Base-by-base conservation (phyloP, 2,329 filamentous ascomycete species). In the Stachybotrys elegans region DNA sequence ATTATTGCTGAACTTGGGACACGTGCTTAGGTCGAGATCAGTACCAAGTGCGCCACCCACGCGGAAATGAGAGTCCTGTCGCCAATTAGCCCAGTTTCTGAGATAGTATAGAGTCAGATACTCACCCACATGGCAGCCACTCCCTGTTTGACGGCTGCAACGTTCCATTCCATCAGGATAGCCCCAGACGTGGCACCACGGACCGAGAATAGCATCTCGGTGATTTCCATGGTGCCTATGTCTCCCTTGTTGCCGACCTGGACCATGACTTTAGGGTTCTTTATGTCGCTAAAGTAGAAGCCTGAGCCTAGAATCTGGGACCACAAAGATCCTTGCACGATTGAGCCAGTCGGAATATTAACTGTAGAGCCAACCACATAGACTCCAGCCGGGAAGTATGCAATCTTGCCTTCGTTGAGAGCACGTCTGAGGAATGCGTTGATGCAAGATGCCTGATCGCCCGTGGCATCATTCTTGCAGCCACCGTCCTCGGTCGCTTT, bases 131-230 rank as follows among this genome's bases (percentile, higher is more conserved):
- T 31, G 4, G 46, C 55, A 1, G 53, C 53, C 0, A 53, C 27
- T 80, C 81, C 51, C 74, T 72, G 42, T 45, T 62, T 50, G 63
- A 55, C n/a, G 3, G 73, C 75, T 16, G 72, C 71, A 31, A 88
- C 67, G 59, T 88, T 88, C 83, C 83, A 88, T 56, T 88, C 73
- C 57, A 88, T 73, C 52, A 88, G 68, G 47, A 87, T 79, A 3
- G 79, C 83, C 45, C 85, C 85, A 1, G 83, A 76, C 17, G 79
- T 78, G 4, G 81, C 74, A 19, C 77, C 78, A 53, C 75, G 71
- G 36, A 81, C 85, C 49, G 78, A 74, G 54, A 89, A 79, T 45
- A 88, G 73, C 39, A 87, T 60, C 55, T 89, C 85, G 40, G 71
- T 76, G 50, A 88, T 84, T 61, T 90, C 84, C 29, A 88, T 81